A percentile compares a stretch with the other conserved stretches of the same genome.
Evolutionary conservation across 1,139 yeast genomes (phyloP).

Genomic region (Pichia sorboxylosa): DNA sequence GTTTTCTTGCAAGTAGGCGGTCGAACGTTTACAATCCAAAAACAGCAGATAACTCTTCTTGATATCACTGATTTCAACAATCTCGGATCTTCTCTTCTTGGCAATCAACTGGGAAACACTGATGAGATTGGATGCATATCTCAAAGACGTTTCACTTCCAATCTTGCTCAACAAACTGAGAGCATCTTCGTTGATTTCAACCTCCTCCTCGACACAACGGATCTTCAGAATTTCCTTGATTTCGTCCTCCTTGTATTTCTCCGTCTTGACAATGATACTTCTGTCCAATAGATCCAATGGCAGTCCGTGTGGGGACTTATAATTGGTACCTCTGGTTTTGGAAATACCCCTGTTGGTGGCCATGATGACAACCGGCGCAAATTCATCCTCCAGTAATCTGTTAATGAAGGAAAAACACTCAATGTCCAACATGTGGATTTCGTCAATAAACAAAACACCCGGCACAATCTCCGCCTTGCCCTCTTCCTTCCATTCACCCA

Average conservation of each 20-base stretch:
- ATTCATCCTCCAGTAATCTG: conserved; percentile 92
- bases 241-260: conserved; percentile 66
- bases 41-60: conserved; percentile 82
- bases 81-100: conserved; percentile 58
- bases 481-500: conserved; percentile 98
- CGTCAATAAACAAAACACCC: conserved; percentile 97
- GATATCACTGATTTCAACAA: conserved; percentile 72
- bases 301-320: conserved; percentile 92
- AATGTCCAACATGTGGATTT: conserved; percentile 96
- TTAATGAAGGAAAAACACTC: conserved; percentile 94
- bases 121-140: conserved; percentile 87
- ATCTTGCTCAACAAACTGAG: conserved; percentile 82
- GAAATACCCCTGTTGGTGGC: conserved; percentile 96
- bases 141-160: conserved; percentile 82
- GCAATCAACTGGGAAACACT: conserved; percentile 83
- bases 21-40: conserved; percentile 81
- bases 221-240: conserved; percentile 76
- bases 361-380: conserved; percentile 96
- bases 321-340: conserved; percentile 83
- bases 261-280: conserved; percentile 83
- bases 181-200: conserved; percentile 73
- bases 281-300: conserved; percentile 93
- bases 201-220: conserved; percentile 95
- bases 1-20: conserved; percentile 61
- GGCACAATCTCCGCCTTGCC: conserved; percentile 98